Conservation (phyloP, 805 yeast species). For the Hanseniaspora mollemarum region DNA sequence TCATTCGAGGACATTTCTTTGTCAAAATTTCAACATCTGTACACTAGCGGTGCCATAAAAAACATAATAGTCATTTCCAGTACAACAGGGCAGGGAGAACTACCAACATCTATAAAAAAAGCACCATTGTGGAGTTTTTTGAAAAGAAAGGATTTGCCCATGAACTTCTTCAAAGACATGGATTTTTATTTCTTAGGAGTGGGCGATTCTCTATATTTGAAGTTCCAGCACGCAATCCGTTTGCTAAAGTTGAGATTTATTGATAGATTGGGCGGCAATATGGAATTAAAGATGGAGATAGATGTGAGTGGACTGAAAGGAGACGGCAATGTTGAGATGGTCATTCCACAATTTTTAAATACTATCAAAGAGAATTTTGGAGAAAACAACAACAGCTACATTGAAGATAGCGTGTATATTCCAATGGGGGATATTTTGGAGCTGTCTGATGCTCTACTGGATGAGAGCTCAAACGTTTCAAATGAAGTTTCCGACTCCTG, state of each 20-base stretch:
- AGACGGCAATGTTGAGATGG: conserved; percentile 37
- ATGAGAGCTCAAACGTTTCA: not conserved
- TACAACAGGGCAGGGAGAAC: conserved; percentile 91
- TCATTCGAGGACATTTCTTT: conserved; percentile 40
- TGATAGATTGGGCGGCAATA: conserved; percentile 63
- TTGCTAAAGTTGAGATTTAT: conserved; percentile 65
- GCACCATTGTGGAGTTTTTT: conserved; percentile 57
- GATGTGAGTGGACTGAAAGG: conserved; percentile 78
- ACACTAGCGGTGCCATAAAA: conserved; percentile 42
- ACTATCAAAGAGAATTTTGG: conserved; percentile 27
- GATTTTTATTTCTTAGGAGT: conserved; percentile 69
- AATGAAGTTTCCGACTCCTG: conserved; percentile 4
- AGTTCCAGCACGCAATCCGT: conserved; percentile 76
- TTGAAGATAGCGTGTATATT: conserved; percentile 23
- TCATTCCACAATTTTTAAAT: conserved; percentile 28
- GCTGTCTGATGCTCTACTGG: not conserved
- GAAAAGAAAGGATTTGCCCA: conserved; percentile 53
- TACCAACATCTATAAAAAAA: conserved; percentile 59
- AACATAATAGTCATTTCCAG: conserved; percentile 46
- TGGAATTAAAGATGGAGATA: conserved; percentile 59
- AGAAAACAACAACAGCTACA: conserved; percentile 22
- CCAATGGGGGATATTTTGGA: conserved; percentile 25
- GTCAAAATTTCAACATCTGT: conserved; percentile 19
- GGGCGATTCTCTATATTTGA: conserved; percentile 87
- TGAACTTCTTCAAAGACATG: conserved; percentile 48